Evolutionary conservation across 116 monocot genomes (phyloP), one percentile per base, ranked within the genome.

Genomic region (Zostera marina): DNA sequence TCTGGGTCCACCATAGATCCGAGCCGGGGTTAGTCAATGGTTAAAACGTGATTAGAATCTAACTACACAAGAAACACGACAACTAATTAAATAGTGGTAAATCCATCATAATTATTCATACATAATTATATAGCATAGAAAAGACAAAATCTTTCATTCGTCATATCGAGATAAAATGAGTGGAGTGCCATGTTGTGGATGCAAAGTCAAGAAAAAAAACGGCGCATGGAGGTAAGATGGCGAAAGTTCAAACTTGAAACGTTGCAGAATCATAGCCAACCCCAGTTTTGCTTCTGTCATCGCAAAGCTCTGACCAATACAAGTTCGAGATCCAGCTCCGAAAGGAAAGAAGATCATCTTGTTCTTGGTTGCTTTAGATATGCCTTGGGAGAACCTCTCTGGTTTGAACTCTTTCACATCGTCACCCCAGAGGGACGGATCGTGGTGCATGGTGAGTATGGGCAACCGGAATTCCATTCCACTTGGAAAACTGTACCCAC

Each of bases 321-420:
- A 83, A 7, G 68, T 56, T 21, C 73, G 65, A 1, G 75, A 76
- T 14, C 83, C 83, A 22, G 73, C 64, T 8, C 68, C 72, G 9
- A 87, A 87, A 0, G 87, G 79, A 20, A 72, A 76, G 76, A 76
- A 87, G 0, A 66, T 57, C n/a, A 38, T 52, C 22, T 53, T 64
- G 1, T 15, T 42, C 38, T 64, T 77, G 0, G 72, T 58, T 3
- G 80, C 80, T n/a, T 71, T 80, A 1, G 80, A 61, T 7, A 80
- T 15, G 1, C 80, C 80, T 41, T 72, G 69, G 2, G 62, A 45
- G 25, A 80, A 80, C 42, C 80, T 64, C 41, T 68, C 72, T n/a
- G 80, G 80, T 22, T 80, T 80, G 76, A 80, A 80, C 22, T 80
- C 72, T 6, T 22, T 11, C 17, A 53, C 76, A 52, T 80, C 80